A percentile compares a stretch with the other conserved stretches of the same genome.
Evolutionary conservation across 345 rosid genomes (phyloP).

Genomic region (Carallia pectinifolia): DNA sequence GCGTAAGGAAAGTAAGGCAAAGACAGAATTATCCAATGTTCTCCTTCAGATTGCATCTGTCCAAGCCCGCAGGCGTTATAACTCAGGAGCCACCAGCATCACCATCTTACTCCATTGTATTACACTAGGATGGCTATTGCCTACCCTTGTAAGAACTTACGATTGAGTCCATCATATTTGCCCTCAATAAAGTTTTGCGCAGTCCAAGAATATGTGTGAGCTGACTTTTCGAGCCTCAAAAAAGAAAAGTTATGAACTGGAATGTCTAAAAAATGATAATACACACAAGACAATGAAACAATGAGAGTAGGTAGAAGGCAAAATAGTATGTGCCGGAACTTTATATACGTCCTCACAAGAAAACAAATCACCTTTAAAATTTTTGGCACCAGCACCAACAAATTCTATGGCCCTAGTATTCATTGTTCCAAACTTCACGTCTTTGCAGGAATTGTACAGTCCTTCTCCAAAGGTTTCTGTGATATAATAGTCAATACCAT

Average conservation of each 20-base stretch:
- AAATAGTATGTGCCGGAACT: not conserved
- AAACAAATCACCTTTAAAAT: slow-evolving; percentile 19
- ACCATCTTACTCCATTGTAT: too few relatives aligned
- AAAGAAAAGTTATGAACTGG: slow-evolving; percentile 6
- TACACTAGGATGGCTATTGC: too few relatives aligned
- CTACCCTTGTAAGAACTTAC: too few relatives aligned
- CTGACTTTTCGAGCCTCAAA: not conserved
- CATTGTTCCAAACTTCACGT: slow-evolving; percentile 32
- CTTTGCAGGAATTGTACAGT: slow-evolving; percentile 24
- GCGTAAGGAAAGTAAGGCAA: not conserved
- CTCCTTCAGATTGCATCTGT: too few relatives aligned
- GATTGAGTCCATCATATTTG: not conserved
- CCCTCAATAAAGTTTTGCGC: not conserved
- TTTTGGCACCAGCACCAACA: slow-evolving; percentile 31
- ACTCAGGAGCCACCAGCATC: too few relatives aligned
- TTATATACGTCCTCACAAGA: not conserved
- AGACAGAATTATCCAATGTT: not conserved
- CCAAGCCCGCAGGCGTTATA: too few relatives aligned
- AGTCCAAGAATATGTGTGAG: not conserved
- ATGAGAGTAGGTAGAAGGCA: not conserved
- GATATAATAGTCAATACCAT: slow-evolving; percentile 27
- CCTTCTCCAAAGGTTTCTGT: slow-evolving; percentile 21
- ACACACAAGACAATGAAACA: slow-evolving; percentile 10
- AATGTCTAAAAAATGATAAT: not conserved
- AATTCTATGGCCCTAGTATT: slow-evolving; percentile 30